These are phyloP conservation scores for Termitomyces bulborhizus DNA, from an alignment of 768 basidiomycete genomes.

Conservation along the genomic window DNA sequence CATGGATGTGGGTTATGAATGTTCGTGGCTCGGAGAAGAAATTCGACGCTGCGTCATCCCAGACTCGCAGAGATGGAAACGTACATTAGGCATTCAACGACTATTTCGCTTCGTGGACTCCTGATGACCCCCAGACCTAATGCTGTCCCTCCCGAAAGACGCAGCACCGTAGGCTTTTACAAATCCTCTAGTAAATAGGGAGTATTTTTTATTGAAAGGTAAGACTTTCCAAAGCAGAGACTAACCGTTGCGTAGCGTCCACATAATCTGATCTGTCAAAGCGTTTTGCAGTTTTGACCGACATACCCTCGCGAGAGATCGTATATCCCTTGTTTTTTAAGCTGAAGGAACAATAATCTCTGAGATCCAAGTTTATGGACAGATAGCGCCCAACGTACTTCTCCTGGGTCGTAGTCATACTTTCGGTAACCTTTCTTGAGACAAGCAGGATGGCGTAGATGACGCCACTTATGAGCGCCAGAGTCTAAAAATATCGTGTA, in stretches of 20 bases:
- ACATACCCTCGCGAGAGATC: slow-evolving; percentile 54
- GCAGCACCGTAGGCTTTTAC: slow-evolving; percentile 46
- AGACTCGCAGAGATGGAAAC: no score
- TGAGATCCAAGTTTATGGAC: not conserved
- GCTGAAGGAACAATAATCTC: not conserved
- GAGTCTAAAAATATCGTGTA: slow-evolving; percentile 30
- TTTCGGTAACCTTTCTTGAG: slow-evolving; percentile 31
- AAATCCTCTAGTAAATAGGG: slow-evolving; percentile 33
- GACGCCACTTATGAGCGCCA: slow-evolving; percentile 38
- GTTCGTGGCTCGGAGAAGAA: no score
- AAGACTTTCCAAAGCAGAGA: not conserved
- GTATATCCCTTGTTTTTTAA: slow-evolving; percentile 51
- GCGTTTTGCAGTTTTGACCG: slow-evolving; percentile 56
- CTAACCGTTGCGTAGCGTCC: slow-evolving; percentile 68
- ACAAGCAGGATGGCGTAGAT: slow-evolving; percentile 36
- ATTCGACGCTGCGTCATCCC: no score
- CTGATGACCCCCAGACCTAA: not conserved
- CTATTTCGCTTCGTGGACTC: not conserved
- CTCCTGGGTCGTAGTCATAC: slow-evolving; percentile 45
- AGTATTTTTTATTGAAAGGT: not conserved
- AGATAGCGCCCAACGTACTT: slow-evolving; percentile 30
- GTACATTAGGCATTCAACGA: not conserved
- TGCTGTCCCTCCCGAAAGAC: slow-evolving; percentile 28
- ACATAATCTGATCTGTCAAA: slow-evolving; percentile 61
- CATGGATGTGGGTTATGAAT: not conserved